Percentiles rank a stretch among this genome's conserved stretches.
These are phyloP conservation scores for Rubia yunnanensis DNA, from an alignment of 257 asterid species.

Conservation along the genomic window DNA sequence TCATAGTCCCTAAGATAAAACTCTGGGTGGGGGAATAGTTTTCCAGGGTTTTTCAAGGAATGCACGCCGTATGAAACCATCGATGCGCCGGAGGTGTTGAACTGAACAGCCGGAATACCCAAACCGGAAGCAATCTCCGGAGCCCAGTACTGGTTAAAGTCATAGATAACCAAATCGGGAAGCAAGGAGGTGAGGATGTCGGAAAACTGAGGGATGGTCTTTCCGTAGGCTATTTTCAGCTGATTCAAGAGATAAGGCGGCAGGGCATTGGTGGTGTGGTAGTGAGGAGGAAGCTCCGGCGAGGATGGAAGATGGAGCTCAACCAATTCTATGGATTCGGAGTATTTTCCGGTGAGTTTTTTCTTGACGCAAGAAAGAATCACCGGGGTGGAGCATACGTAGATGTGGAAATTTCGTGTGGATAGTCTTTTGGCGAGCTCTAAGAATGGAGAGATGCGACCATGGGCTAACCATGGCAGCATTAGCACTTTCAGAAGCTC, in stretches of 20 bases:
- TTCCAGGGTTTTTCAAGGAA: not conserved
- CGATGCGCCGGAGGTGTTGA: not conserved
- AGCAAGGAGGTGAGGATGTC: not conserved
- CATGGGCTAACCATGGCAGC: conserved; percentile 32
- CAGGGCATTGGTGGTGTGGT: conserved; percentile 29
- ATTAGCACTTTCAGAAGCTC: conserved; percentile 6
- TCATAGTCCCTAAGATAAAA: conserved; percentile 13
- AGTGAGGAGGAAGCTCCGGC: conserved; percentile 27
- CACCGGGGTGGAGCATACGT: conserved; percentile 22
- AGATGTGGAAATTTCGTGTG: conserved; percentile 13
- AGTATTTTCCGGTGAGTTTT: not conserved
- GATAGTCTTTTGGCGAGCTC: conserved; percentile 19
- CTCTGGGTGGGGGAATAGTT: conserved; percentile 14
- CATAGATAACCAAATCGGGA: conserved; percentile 23
- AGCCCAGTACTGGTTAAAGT: conserved; percentile 21
- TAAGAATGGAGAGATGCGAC: conserved; percentile 20
- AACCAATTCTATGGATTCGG: conserved; percentile 6
- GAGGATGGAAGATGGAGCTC: conserved; percentile 17
- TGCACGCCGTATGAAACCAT: not conserved
- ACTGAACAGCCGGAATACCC: conserved; percentile 18
- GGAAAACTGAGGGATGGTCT: conserved; percentile 10
- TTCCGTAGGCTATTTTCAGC: conserved; percentile 13
- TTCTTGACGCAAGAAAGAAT: conserved; percentile 13
- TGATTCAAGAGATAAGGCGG: conserved; percentile 20
- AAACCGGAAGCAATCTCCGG: conserved; percentile 14